Base-by-base conservation (phyloP, 2,329 filamentous ascomycete genomes). In the Diaporthe australafricana region DNA sequence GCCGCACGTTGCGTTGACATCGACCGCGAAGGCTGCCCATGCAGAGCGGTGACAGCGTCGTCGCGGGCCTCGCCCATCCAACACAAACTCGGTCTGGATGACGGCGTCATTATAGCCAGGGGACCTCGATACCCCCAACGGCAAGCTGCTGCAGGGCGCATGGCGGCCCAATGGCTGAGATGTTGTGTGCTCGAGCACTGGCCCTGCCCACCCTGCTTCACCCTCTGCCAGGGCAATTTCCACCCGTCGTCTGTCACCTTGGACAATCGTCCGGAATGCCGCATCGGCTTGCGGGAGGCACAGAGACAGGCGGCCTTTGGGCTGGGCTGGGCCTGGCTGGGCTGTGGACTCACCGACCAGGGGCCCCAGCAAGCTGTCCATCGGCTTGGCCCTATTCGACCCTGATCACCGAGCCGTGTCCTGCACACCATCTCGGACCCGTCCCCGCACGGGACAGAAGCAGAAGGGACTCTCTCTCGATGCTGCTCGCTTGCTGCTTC, bases 1-100 rank as follows among this genome's bases (percentile, higher is more conserved):
- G 4, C 17, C 70, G 53, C 66, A 73, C 72, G 52, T 68, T 73
- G 70, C 70, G n/a, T 69, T 65, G 63, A 73, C 55, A 45, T 72
- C 22, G 60, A 27, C n/a, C 48, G 27, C 27, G 20, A 55, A 35
- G 30, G 22, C 27, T 45, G 45, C 45, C 55, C 42, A 35, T 25
- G 68, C 68, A 63, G 53, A 35, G 52, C 68, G 56, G 52, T 60
- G 62, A 67, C 68, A 27, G 50, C 45, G 27, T 53, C 48, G 45
- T 62, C 68, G 56, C 52, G 63, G 57, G 48, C 20, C 53, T 42
- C 55, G 47, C 50, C 63, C 68, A 40, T 57, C 52, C 53, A 42
- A 60, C 25, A 25, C 38, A 22, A n/a, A 42, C 50, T 71, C 32
- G 50, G 38, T 50, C 50, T 50, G n/a, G 57, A 60, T 52, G 38